Evolutionary conservation across 2,329 filamentous ascomycete genomes (phyloP).

Genomic region (Aspergillus tamarii): DNA sequence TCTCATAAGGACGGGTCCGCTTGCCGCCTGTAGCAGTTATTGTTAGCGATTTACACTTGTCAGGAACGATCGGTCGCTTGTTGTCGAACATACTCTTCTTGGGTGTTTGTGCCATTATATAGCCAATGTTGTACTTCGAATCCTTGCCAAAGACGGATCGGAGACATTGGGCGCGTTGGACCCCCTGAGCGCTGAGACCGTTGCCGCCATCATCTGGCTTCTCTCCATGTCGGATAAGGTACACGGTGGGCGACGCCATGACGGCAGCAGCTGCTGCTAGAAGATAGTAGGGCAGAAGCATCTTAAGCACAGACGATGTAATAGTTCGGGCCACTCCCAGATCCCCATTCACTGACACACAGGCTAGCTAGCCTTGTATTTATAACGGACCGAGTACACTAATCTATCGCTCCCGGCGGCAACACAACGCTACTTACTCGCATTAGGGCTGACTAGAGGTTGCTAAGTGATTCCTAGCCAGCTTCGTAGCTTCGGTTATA

Average conservation of each 20-base stretch:
- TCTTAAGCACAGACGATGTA: neutral
- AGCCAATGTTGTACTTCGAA: conserved; percentile 59
- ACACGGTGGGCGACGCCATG: conserved; percentile 54
- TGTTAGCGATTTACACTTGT: conserved; percentile 19
- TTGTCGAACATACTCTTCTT: conserved; percentile 42
- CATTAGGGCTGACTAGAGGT: neutral
- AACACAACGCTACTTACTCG: neutral
- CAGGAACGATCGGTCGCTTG: conserved; percentile 3
- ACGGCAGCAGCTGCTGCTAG: conserved; percentile 20
- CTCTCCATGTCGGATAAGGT: conserved; percentile 67
- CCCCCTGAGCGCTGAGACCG: conserved; percentile 57
- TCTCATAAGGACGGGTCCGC: conserved; percentile 58
- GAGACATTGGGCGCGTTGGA: conserved; percentile 63
- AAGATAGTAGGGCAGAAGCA: conserved; percentile 12
- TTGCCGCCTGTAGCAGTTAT: conserved; percentile 46
- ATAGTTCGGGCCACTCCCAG: neutral
- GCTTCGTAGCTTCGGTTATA: neutral
- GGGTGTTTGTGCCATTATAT: conserved; percentile 62
- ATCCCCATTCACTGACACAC: neutral
- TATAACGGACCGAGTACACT: neutral
- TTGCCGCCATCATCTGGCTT: conserved; percentile 56
- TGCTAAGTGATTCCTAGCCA: neutral
- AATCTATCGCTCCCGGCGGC: neutral
- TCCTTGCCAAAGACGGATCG: conserved; percentile 57
- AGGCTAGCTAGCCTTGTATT: neutral